Evolutionary conservation across 805 yeast genomes (phyloP).

Genomic region (Barnettozyma populi): DNA sequence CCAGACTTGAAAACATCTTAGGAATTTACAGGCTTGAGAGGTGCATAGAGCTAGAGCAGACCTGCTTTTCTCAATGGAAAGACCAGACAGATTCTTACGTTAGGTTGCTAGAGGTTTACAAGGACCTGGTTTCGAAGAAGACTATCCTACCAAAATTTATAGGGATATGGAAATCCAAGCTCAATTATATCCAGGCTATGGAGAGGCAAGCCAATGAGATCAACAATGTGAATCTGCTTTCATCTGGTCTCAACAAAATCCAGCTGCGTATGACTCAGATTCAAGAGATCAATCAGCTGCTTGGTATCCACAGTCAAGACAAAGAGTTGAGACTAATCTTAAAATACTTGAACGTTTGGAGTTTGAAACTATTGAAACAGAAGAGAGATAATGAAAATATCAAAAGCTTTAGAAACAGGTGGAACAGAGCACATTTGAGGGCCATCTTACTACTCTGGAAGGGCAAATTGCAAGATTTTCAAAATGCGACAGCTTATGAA

Average conservation of each 20-base stretch:
- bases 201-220: conserved; percentile 21
- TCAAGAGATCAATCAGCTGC: conserved; percentile 13
- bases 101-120: conserved; percentile 7
- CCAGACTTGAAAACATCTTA: conserved; percentile 1
- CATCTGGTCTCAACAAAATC: conserved; percentile 24
- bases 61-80: conserved; percentile 12
- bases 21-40: conserved; percentile 1
- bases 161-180: conserved; percentile 14
- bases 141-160: conserved; percentile 8
- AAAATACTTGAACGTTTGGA: conserved; percentile 30
- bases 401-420: conserved; percentile 29
- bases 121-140: conserved; percentile 3
- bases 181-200: conserved; percentile 9
- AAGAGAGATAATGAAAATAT: conserved; percentile 31
- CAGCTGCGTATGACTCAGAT: conserved; percentile 14
- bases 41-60: not conserved
- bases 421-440: conserved; percentile 35
- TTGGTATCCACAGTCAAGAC: conserved; percentile 23
- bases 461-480: conserved; percentile 13
- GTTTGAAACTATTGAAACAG: conserved; percentile 27
- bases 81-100: not conserved
- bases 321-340: conserved; percentile 19
- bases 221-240: conserved; percentile 20
- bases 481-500: conserved; percentile 3
- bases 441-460: conserved; percentile 34